Base-by-base conservation (phyloP, 177 flowering plant species). In the Vitis hybrid region DNA sequence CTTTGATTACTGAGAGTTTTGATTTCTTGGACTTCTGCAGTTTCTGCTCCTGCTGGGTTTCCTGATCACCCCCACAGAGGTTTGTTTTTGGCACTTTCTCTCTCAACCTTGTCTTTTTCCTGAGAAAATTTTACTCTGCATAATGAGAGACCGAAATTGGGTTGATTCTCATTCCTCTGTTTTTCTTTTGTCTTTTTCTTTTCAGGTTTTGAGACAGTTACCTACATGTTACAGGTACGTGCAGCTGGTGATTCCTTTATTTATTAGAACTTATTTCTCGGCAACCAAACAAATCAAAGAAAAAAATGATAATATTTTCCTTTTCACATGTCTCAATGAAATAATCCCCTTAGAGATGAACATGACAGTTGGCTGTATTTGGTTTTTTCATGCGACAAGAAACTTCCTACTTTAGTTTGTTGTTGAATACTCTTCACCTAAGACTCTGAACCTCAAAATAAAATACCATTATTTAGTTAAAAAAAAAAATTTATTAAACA, bases 41-140 rank as follows among this genome's bases (percentile, higher is more conserved):
- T 91, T 61, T 58, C 90, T 55, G 90, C 92, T 77, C 93, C 94
- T 4, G 90, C 87, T 68, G 97, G 96, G 45, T 91, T 92, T 75
- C 96, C 91, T 54, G 94, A 92, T 76, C 97, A 91, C 70, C 97
- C 97, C 57, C 97, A 92, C 56, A 88, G 96, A 92, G 93, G 95
- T 92, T 66, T 68, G 49, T 60, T 18, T 32, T 55, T 11, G 8
- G 3, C 14, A 6, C 15, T 49, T 57, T 57, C 11, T 57, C 11
- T 57, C 30, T 14, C 45, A 6, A 3, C 64, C 62, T 17, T 34
- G 12, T 0, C 19, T 10, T 26, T 9, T 62, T 68, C 30, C 6
- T 11, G 23, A 62, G 14, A 62, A 55, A 10, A 62, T 17, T 34
- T 3, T 26, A 26, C 30, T 39, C 8, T 69, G 39, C 2, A 50